Conservation (phyloP, 495 filamentous ascomycete species). For the Xylaria sp. region DNA sequence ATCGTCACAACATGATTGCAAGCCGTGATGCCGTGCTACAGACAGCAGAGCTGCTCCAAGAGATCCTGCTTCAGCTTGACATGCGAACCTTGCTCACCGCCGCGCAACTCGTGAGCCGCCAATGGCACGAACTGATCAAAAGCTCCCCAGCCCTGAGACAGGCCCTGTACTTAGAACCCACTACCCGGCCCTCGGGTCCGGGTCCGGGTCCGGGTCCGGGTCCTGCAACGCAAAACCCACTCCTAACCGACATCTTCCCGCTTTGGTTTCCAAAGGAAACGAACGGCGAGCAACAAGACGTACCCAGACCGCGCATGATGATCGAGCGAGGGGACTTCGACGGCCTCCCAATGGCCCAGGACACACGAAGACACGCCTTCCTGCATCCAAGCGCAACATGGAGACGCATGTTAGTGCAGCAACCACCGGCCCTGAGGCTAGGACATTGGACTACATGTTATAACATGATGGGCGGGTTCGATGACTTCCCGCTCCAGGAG, state of each 20-base stretch:
- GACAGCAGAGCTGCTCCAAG: constrained; percentile 30
- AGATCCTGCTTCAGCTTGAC: constrained; percentile 33
- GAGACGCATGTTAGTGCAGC: constrained; percentile 30
- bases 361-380: constrained; percentile 16
- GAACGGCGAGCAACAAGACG: not conserved
- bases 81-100: constrained; percentile 30
- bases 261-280: not conserved
- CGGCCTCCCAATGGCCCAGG: not conserved
- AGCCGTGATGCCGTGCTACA: constrained; percentile 8
- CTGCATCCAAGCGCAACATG: constrained; percentile 28
- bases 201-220: too few species aligned
- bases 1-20: not conserved
- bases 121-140: constrained; percentile 26
- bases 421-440: constrained; percentile 18
- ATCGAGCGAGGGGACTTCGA: not conserved
- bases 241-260: not conserved
- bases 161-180: constrained; percentile 27
- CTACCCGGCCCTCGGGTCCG: not conserved
- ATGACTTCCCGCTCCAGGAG: not conserved
- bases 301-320: not conserved
- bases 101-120: constrained; percentile 25
- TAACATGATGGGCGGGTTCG: not conserved
- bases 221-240: not conserved
- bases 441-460: not conserved
- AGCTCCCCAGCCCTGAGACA: constrained; percentile 26